These are phyloP conservation scores for Xanthoconium separans DNA, from an alignment of 1,284 basidiomycete genomes.

Conservation along the genomic window DNA sequence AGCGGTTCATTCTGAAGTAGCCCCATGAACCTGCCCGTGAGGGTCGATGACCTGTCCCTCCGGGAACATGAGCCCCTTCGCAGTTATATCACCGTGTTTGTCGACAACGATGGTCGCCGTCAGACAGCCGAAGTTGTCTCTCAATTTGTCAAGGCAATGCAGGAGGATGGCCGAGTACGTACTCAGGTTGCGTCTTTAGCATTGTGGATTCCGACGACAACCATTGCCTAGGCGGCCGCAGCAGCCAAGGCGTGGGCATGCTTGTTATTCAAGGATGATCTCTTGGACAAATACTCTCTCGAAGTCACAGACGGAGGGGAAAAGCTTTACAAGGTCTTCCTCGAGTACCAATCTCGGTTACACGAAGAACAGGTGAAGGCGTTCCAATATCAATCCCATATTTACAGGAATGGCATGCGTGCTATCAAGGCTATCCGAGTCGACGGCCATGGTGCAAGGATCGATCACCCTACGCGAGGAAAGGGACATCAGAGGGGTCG, in stretches of 20 bases:
- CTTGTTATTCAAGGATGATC: conserved; percentile 7
- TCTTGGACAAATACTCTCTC: conserved; percentile 2
- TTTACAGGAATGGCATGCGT: conserved; percentile 7
- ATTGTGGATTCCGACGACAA: not conserved
- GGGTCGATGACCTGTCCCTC: conserved; percentile 24
- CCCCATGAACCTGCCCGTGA: conserved; percentile 22
- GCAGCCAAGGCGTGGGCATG: conserved; percentile 16
- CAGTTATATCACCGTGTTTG: not conserved
- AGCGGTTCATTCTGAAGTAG: not conserved
- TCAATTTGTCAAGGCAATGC: conserved; percentile 17
- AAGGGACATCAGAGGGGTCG: not conserved
- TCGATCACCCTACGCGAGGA: not conserved
- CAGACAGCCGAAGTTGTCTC: not conserved
- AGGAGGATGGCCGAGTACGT: conserved; percentile 17
- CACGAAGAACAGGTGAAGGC: not conserved
- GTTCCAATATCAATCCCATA: not conserved
- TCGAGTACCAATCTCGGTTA: conserved; percentile 20
- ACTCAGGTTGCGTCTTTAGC: not conserved
- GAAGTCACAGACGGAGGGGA: conserved; percentile 12
- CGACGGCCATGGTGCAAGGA: not conserved
- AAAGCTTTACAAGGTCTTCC: conserved; percentile 20
- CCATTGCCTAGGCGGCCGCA: conserved; percentile 13
- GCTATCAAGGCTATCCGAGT: conserved; percentile 6
- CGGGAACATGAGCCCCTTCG: conserved; percentile 21
- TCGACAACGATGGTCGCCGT: not conserved